Conservation (phyloP, 768 basidiomycete genomes). For the Podaxis sp. region DNA sequence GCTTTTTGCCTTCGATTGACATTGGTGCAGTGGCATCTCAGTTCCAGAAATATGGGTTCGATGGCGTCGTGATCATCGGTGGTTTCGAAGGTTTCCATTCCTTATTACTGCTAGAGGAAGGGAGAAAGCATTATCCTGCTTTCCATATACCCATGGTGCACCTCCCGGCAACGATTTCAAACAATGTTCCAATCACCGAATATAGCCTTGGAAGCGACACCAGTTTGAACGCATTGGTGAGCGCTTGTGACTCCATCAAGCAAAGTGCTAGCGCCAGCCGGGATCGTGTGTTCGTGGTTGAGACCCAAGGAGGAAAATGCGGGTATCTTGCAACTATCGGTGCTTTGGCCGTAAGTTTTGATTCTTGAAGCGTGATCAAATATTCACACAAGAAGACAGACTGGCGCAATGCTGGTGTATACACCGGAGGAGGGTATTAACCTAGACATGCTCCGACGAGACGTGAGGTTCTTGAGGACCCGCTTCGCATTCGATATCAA, state of each 20-base stretch:
- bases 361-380: neutral
- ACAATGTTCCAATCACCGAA: conserved; percentile 97
- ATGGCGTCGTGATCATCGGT: conserved; percentile 86
- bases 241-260: conserved; percentile 98
- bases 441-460: conserved; percentile 76
- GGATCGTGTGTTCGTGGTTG: conserved; percentile 96
- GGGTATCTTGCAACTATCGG: conserved; percentile 97
- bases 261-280: conserved; percentile 96
- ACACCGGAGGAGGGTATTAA: conserved; percentile 90
- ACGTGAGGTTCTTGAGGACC: conserved; percentile 86
- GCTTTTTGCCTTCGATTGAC: conserved; percentile 81
- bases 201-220: conserved; percentile 96
- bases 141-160: conserved; percentile 97
- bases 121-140: conserved; percentile 79
- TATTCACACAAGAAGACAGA: conserved; percentile 40
- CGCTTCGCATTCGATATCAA: conserved; percentile 84
- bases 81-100: conserved; percentile 95
- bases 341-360: conserved; percentile 79
- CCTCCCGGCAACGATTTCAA: conserved; percentile 94
- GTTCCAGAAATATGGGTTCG: conserved; percentile 82
- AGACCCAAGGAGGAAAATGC: conserved; percentile 96
- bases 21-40: conserved; percentile 87
- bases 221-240: conserved; percentile 95
- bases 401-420: conserved; percentile 91
- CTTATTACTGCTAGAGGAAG: conserved; percentile 75